Evolutionary conservation across 2,329 filamentous ascomycete species (phyloP), one percentile per base, ranked within the genome.

Genomic region (Exophiala viscosa): DNA sequence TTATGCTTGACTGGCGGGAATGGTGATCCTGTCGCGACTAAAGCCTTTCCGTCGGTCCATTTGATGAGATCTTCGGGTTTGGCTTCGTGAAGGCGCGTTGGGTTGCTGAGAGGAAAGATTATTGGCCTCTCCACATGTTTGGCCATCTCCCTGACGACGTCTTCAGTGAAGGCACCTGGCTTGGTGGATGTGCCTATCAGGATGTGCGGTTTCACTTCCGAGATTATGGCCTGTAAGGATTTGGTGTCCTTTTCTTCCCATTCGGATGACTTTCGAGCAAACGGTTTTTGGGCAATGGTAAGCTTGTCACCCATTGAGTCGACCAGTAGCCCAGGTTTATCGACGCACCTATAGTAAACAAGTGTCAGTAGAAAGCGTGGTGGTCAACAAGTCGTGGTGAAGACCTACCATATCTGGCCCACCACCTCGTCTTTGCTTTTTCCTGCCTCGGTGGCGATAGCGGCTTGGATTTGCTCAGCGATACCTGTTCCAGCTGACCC

Each of bases 401-500:
- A 28, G 8, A 28, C 23, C 23, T 28, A 28, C 23, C 23, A 95
- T 35, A 95, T 91, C 57, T 92, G 87, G 64, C 84, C 82, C 1
- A 81, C 76, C 0, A 88, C 88, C n/a, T 90, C 86, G n/a, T 86
- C 79, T 55, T 83, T 86, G 32, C 77, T 79, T 53, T 87, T 85
- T 1, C 74, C 72, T 2, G 80, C 79, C 62, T 90, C 83, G 0
- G 85, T 75, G 0, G 83, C 83, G 49, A 95, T 91, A 0, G 89
- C 87, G 62, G 92, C 88, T 13, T 84, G 76, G 5, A 95, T 81
- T 64, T 95, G 88, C 60, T 95, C 89, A 2, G 90, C 90, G 50
- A 95, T 95, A 1, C 90, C 90, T 0, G 85, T 88, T 1, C 89
- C 89, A 9, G 90, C 90, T 2, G 86, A 88, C 0, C 90, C 90